Evolutionary conservation across 2,329 filamentous ascomycete species (phyloP).

Genomic region (Verticillium klebahnii): DNA sequence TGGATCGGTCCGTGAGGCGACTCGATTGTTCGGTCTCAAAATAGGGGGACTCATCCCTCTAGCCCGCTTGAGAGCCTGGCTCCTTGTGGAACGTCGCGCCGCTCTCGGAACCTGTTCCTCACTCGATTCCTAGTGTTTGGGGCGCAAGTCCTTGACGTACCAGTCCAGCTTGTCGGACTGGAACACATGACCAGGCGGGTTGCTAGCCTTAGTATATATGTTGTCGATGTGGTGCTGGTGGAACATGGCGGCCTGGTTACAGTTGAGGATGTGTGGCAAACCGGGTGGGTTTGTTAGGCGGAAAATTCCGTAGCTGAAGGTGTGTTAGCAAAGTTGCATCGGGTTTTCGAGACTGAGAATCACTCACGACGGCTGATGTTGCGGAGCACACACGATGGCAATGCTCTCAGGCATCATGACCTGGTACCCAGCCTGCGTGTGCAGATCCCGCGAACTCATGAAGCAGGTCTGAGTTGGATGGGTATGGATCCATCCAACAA

Average conservation of each 20-base stretch:
- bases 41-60: neutral
- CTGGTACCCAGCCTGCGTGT: conserved; percentile 92
- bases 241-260: conserved; percentile 74
- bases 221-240: conserved; percentile 67
- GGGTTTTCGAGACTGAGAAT: neutral
- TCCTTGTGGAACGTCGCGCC: neutral
- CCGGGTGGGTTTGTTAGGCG: conserved; percentile 90
- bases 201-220: conserved; percentile 71
- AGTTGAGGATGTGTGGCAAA: conserved; percentile 76
- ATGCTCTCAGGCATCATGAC: conserved; percentile 96
- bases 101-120: neutral
- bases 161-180: conserved; percentile 63
- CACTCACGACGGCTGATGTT: conserved; percentile 67
- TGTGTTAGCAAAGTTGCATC: neutral
- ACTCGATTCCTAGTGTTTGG: conserved; percentile 11
- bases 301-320: conserved; percentile 77
- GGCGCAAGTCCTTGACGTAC: conserved; percentile 50
- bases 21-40: neutral
- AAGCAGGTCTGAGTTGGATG: conserved; percentile 97
- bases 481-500: conserved; percentile 96
- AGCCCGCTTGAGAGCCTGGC: neutral
- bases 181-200: conserved; percentile 64
- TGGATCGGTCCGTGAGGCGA: neutral
- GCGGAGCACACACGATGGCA: conserved; percentile 92
- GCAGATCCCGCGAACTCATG: conserved; percentile 89